These are phyloP conservation scores for Vaccinium darrowii DNA, from an alignment of 148 eudicot species.

Conservation along the genomic window DNA sequence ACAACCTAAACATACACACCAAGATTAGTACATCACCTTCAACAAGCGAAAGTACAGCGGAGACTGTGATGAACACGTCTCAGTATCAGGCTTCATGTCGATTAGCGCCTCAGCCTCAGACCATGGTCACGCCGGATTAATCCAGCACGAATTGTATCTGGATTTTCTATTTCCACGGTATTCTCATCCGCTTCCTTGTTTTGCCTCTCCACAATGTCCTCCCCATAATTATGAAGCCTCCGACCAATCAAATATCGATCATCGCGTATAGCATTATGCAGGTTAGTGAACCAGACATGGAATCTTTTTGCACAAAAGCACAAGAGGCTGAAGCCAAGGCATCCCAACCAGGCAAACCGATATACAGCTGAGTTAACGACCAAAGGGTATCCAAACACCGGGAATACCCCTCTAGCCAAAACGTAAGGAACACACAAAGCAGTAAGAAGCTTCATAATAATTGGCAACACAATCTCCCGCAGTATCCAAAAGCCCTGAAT, in stretches of 20 bases:
- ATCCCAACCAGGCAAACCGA: slow-evolving; percentile 94
- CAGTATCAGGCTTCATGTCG: slow-evolving; percentile 36
- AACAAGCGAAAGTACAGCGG: background rate
- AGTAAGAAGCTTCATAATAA: slow-evolving; percentile 80
- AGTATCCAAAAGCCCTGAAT: slow-evolving; percentile 88
- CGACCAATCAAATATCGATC: slow-evolving; percentile 94
- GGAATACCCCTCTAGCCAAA: slow-evolving; percentile 83
- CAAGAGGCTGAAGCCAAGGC: slow-evolving; percentile 64
- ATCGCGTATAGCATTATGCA: slow-evolving; percentile 92
- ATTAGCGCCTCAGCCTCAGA: slow-evolving; percentile 62
- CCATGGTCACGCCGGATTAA: slow-evolving; percentile 34
- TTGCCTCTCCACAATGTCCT: slow-evolving; percentile 31
- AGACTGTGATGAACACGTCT: background rate
- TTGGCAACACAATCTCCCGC: slow-evolving; percentile 86
- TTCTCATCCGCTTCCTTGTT: slow-evolving; percentile 12
- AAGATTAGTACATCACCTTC: background rate
- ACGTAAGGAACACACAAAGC: slow-evolving; percentile 95
- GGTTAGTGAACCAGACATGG: slow-evolving; percentile 97
- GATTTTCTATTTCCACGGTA: slow-evolving; percentile 23
- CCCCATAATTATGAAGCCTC: slow-evolving; percentile 87
- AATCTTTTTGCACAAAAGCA: slow-evolving; percentile 86
- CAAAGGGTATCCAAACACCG: slow-evolving; percentile 81
- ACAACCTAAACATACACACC: slow-evolving; percentile 1
- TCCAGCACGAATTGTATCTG: slow-evolving; percentile 22
- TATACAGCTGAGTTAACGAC: slow-evolving; percentile 90